Conservation (phyloP, 1,284 basidiomycete species). For the Leccinum cinnamomeum region DNA sequence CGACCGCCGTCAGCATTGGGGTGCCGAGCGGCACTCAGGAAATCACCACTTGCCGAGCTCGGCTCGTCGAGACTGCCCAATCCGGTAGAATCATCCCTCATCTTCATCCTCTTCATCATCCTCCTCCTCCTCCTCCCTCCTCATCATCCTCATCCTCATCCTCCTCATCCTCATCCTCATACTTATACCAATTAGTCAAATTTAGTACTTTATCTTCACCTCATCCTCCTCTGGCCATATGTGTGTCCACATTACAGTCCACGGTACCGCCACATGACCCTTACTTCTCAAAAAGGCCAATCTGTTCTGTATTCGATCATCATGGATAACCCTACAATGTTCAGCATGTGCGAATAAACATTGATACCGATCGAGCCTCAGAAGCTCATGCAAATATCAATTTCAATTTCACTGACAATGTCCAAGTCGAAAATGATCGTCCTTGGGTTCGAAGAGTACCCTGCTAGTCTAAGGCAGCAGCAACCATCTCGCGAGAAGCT, state of each 20-base stretch:
- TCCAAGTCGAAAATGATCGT: not conserved
- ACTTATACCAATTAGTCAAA: not conserved
- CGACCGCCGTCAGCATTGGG: too few relatives aligned
- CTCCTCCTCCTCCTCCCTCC: not conserved
- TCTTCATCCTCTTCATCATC: not conserved
- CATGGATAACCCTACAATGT: not conserved
- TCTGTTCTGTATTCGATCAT: not conserved
- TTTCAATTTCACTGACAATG: not conserved
- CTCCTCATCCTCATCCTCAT: not conserved
- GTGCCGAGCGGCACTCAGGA: not conserved
- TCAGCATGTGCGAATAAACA: not conserved
- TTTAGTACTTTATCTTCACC: not conserved
- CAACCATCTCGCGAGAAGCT: conserved; percentile 21
- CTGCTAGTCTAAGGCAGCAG: conserved; percentile 12
- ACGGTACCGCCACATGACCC: not conserved
- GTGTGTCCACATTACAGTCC: not conserved
- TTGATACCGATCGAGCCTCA: not conserved
- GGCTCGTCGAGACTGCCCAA: too few relatives aligned
- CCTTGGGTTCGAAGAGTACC: not conserved
- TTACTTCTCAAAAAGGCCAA: not conserved
- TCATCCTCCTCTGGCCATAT: not conserved
- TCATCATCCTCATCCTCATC: not conserved
- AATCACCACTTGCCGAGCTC: too few relatives aligned
- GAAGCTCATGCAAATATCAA: not conserved
- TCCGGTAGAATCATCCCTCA: not conserved